These are phyloP conservation scores for Hibiscus syriacus DNA, from an alignment of 345 rosid species.

Conservation along the genomic window DNA sequence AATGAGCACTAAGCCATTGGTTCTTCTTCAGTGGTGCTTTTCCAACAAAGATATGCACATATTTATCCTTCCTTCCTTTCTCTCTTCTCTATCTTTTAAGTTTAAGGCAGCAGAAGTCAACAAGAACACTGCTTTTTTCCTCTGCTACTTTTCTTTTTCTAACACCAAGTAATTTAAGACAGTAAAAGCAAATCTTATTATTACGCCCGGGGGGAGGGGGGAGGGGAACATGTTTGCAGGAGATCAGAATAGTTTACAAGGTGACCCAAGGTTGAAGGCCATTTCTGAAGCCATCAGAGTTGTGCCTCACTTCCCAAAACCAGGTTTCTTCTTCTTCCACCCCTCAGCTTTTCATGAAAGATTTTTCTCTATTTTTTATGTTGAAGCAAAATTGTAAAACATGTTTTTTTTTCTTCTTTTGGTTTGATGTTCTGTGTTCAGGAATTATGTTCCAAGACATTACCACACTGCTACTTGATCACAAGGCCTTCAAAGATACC, in stretches of 20 bases:
- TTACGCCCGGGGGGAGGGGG: no score
- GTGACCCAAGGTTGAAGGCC: conserved; percentile 60
- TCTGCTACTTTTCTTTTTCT: background rate
- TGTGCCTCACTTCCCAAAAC: conserved; percentile 69
- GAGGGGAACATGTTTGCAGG: conserved; percentile 25
- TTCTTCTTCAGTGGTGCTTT: conserved; percentile 21
- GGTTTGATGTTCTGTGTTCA: conserved; percentile 15
- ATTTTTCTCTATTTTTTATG: background rate
- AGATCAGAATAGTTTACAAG: conserved; percentile 50
- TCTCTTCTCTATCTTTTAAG: background rate
- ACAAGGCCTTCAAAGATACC: conserved; percentile 64
- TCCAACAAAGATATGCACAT: conserved; percentile 15
- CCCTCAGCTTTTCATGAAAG: background rate
- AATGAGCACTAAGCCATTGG: conserved; percentile 17
- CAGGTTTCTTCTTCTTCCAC: conserved; percentile 40
- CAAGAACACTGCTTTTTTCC: background rate
- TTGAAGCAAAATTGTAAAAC: background rate
- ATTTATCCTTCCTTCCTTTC: background rate
- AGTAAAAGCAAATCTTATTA: background rate
- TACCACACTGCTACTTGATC: conserved; percentile 69
- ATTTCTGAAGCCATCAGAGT: conserved; percentile 64
- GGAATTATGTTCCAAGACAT: conserved; percentile 90
- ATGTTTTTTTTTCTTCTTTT: background rate
- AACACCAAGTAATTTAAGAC: background rate
- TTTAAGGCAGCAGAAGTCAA: background rate